phyloP scores from a whole-genome alignment of 257 asterid genomes.

The Solanum verrucosum region DNA sequence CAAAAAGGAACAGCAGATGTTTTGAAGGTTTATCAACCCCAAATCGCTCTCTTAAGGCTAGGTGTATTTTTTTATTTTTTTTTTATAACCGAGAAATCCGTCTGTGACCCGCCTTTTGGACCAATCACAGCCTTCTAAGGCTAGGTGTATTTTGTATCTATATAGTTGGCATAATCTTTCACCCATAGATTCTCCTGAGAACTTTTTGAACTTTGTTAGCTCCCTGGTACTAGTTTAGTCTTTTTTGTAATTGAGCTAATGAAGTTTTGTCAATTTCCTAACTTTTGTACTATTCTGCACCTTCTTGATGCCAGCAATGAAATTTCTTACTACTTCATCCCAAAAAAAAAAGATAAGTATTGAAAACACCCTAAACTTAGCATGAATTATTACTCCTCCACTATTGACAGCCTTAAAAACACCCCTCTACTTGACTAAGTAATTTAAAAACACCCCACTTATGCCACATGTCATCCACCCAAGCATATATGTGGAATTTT shows the following conservation, averaged over 20 bases:
- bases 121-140: neutral
- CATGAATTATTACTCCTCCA: no score
- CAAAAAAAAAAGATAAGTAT: no score
- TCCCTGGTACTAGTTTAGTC: neutral
- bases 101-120: no score
- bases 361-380: no score
- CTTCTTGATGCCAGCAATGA: neutral
- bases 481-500: no score
- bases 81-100: no score
- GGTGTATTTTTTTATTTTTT: no score
- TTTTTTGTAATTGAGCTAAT: neutral
- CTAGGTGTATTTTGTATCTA: neutral
- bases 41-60: neutral
- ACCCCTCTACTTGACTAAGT: no score
- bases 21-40: neutral
- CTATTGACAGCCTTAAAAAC: no score
- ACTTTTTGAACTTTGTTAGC: neutral
- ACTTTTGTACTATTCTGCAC: neutral
- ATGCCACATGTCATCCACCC: no score
- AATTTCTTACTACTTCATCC: neutral
- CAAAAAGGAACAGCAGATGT: neutral
- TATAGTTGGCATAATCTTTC: neutral
- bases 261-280: neutral
- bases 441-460: no score
- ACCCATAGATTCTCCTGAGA: neutral